Evolutionary conservation across 2,329 filamentous ascomycete genomes (phyloP), one percentile per base, ranked within the genome.

Genomic region (Penicillium sp.): DNA sequence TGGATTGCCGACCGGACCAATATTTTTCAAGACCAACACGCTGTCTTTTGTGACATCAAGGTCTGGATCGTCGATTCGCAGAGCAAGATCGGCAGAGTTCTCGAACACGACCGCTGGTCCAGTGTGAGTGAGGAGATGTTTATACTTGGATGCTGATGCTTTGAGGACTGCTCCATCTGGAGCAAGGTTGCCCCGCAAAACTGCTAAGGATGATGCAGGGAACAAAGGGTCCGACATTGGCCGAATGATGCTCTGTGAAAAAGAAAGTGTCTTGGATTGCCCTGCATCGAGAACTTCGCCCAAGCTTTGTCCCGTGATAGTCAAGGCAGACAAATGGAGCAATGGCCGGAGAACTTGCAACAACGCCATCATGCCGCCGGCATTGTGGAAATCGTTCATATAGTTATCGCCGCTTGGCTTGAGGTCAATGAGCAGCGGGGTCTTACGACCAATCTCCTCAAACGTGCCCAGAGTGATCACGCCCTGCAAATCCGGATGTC

Each of bases 331-430:
- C 8, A 80, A 71, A 55, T 79, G 71, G 9, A 82, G 67, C 4
- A 81, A 66, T 5, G 79, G 78, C 5, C 72, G 71, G 5, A 82
- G 67, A 0, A 72, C 75, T 51, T 80, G 77, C 21, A 82, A 58
- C 6, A 82, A 61, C 4, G 76, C 76, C 24, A 77, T 60, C 79
- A 82, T 81, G 4, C 80, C 80, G 1, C 80, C 80, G 0, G 79
- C 78, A 54, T 81, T 80, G 57, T 82, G 79, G 52, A 82, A 82
- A 58, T 82, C 80, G n/a, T 73, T 77, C 79, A 82, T 82, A 59
- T 81, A 81, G 54, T 80, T 81, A 55, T 80, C 78, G 2, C 80
- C 80, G 50, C 78, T 81, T 0, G 80, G 80, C 55, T 82, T 82
- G n/a, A 82, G 67, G 57, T 82, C 80, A 9, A 82, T 71, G 5